phyloP scores from a whole-genome alignment of 2,329 filamentous ascomycete species.

The Venturiaceae sp. region DNA sequence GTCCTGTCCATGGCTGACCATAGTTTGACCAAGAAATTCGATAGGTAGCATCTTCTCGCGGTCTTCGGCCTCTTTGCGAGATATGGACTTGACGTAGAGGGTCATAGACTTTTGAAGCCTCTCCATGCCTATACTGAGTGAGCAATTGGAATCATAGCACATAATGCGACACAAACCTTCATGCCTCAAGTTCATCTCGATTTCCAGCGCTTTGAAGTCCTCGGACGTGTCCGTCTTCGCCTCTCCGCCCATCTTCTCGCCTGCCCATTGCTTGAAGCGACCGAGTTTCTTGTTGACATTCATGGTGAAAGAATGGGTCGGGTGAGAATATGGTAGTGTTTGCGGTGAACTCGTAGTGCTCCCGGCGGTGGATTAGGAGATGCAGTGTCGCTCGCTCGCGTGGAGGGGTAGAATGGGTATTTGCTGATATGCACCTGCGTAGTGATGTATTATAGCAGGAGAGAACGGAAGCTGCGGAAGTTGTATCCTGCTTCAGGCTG shows the following conservation, averaged over 20 bases:
- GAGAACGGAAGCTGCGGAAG: slow-evolving; percentile 1
- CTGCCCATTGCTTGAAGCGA: slow-evolving; percentile 95
- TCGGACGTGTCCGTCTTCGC: slow-evolving; percentile 79
- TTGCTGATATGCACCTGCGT: background rate
- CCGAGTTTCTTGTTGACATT: slow-evolving; percentile 81
- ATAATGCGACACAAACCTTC: slow-evolving; percentile 55
- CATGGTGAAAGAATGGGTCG: slow-evolving; percentile 27
- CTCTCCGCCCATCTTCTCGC: slow-evolving; percentile 91
- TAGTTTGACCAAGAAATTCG: slow-evolving; percentile 69
- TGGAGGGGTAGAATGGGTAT: background rate
- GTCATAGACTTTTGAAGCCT: slow-evolving; percentile 80
- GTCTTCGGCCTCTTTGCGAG: slow-evolving; percentile 74
- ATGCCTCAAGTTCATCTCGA: slow-evolving; percentile 81
- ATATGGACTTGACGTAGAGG: slow-evolving; percentile 77
- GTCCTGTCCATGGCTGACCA: slow-evolving; percentile 85
- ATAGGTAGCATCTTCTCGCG: slow-evolving; percentile 79
- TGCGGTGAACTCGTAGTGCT: background rate
- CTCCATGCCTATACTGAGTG: slow-evolving; percentile 62
- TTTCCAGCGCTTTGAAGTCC: slow-evolving; percentile 82
- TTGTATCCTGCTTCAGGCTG: background rate
- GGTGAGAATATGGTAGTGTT: background rate
- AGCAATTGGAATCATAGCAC: background rate
- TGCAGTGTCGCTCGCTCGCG: background rate
- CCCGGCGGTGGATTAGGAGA: background rate
- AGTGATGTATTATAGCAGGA: background rate